Evolutionary conservation across 2,329 filamentous ascomycete species (phyloP), one percentile per base, ranked within the genome.

Genomic region (Claviceps humidiphila): DNA sequence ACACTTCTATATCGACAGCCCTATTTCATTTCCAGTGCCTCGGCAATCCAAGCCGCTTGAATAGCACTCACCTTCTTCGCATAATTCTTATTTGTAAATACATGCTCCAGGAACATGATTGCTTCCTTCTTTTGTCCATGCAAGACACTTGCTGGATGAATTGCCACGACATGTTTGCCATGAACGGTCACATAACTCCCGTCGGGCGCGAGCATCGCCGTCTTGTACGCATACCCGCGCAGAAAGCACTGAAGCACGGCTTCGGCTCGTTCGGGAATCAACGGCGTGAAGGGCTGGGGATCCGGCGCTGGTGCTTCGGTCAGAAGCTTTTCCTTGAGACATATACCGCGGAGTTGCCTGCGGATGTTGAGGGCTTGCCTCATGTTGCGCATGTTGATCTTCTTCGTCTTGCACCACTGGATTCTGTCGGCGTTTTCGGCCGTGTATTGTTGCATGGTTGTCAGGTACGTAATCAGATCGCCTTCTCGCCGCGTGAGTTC

Each of bases 71-170:
- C 80, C 63, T 80, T 83, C 63, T 82, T 83, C 0, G 77, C 81
- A 54, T 84, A 84, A 59, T 78, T 84, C 66, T 81, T 82, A 51
- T 75, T 75, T 1, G 81, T 85, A 58, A 77, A 84, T 0, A 84
- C 79, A 57, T 84, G 77, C 57, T 85, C 81, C 9, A 84, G 62
- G 55, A 83, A 85, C 80, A 85, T 81, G 61, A 85, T 82, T 4
- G 80, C 80, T 64, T 83, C 80, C 60, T 73, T 75, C 65, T 82
- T 83, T 59, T 76, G 72, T 0, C 81, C 80, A 56, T 82, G 78
- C 47, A 84, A 58, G 0, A 81, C 77, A 57, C 81, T 84, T 0
- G 78, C 74, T 0, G 81, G 81, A 58, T 85, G 81, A 17, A 84
- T 76, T 0, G 76, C 72, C 9, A 85, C 78, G 2, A 74, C 68